Evolutionary conservation across 768 basidiomycete genomes (phyloP).

Genomic region (Pisolithus tinctorius): DNA sequence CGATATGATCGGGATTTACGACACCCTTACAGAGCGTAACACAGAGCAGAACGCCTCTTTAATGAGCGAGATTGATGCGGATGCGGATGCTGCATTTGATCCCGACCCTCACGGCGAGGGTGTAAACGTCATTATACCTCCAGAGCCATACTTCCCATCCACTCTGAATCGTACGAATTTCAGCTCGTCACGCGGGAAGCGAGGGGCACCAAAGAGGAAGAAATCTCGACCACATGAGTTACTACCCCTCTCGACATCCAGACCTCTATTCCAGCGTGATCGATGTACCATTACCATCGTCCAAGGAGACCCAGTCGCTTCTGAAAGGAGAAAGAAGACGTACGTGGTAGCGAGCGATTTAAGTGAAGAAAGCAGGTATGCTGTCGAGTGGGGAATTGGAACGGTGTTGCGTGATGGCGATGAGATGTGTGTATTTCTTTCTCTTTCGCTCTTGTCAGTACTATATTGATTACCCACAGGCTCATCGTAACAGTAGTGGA

Average conservation of each 20-base stretch:
- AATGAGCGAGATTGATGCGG: constrained; percentile 29
- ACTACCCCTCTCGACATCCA: constrained; percentile 57
- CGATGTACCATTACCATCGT: constrained; percentile 84
- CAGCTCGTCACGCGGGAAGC: constrained; percentile 27
- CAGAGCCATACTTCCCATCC: constrained; percentile 74
- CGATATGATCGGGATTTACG: constrained; percentile 50
- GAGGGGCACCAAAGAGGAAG: constrained; percentile 45
- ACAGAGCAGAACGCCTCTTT: constrained; percentile 68
- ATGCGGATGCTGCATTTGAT: constrained; percentile 45
- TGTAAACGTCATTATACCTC: constrained; percentile 80
- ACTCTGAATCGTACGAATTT: constrained; percentile 55
- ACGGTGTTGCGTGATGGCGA: constrained; percentile 94
- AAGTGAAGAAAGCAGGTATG: constrained; percentile 90
- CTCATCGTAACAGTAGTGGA: constrained; percentile 88
- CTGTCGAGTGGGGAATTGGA: constrained; percentile 97
- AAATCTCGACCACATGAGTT: constrained; percentile 57
- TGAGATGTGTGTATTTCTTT: constrained; percentile 48
- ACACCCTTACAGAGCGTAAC: constrained; percentile 80
- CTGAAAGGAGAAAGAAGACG: constrained; percentile 49
- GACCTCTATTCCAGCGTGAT: constrained; percentile 86
- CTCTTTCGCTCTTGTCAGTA: background rate
- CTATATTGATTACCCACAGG: constrained; percentile 25
- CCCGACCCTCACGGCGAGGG: constrained; percentile 89
- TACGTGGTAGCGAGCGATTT: constrained; percentile 94
- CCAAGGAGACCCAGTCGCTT: constrained; percentile 72